Conservation (phyloP, 805 yeast genomes). For the Ogataea glucozyma region DNA sequence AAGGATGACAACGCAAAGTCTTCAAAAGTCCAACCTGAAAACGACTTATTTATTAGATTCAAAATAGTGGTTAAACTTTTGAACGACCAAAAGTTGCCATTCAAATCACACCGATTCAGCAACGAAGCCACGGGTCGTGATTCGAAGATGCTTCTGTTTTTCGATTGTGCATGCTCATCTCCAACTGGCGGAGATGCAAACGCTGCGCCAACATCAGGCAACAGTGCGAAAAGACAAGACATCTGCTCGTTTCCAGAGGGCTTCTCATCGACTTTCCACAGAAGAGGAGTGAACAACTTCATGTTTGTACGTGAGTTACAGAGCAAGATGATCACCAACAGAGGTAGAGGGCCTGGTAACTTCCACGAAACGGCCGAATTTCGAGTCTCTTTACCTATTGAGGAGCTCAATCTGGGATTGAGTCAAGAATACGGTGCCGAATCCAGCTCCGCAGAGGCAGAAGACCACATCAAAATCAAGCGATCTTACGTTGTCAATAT, state of each 20-base stretch:
- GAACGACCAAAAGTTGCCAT: slow-evolving; percentile 30
- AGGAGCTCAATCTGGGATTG: slow-evolving; percentile 28
- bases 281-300: slow-evolving; percentile 48
- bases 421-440: slow-evolving; percentile 20
- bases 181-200: slow-evolving; percentile 21
- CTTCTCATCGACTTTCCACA: slow-evolving; percentile 49
- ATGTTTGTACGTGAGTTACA: slow-evolving; percentile 54
- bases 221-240: slow-evolving; percentile 22
- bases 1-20: slow-evolving; percentile 27
- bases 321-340: slow-evolving; percentile 45
- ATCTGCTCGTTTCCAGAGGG: slow-evolving; percentile 47
- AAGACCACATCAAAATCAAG: slow-evolving; percentile 31
- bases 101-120: slow-evolving; percentile 30
- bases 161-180: slow-evolving; percentile 28
- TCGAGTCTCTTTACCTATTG: slow-evolving; percentile 42
- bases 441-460: slow-evolving; percentile 6
- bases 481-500: slow-evolving; percentile 44
- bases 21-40: slow-evolving; percentile 26
- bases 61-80: slow-evolving; percentile 28
- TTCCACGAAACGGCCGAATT: slow-evolving; percentile 43
- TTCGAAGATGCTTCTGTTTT: slow-evolving; percentile 35
- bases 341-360: slow-evolving; percentile 28
- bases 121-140: slow-evolving; percentile 33
- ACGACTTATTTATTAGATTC: slow-evolving; percentile 31
- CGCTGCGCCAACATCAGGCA: background rate